These are phyloP conservation scores for Allium fistulosum DNA, from an alignment of 106 monocot species.

Conservation along the genomic window DNA sequence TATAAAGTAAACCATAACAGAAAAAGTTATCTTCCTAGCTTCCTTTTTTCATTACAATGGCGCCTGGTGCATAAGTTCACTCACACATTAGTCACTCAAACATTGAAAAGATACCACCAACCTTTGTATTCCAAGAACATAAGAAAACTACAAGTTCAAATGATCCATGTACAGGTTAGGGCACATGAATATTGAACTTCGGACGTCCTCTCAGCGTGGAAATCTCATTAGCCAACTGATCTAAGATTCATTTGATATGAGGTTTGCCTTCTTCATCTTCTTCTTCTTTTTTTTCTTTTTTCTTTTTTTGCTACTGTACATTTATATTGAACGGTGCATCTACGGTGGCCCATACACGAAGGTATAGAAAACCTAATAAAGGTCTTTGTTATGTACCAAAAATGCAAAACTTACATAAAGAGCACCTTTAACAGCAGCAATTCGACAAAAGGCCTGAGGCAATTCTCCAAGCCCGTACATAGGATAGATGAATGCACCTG, in stretches of 20 bases:
- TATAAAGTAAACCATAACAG: background rate
- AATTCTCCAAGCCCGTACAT: constrained; percentile 97
- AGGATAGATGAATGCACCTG: constrained; percentile 96
- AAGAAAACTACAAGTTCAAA: too few relatives aligned
- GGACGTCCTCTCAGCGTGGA: too few relatives aligned
- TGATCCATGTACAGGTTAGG: too few relatives aligned
- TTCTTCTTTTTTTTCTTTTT: too few relatives aligned
- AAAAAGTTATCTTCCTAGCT: background rate
- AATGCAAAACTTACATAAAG: constrained; percentile 65
- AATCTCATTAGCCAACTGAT: too few relatives aligned
- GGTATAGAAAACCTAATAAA: background rate
- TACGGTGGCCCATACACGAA: background rate
- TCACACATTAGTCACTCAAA: too few relatives aligned
- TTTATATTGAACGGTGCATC: background rate
- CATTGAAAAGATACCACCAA: too few relatives aligned
- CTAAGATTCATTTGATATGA: too few relatives aligned
- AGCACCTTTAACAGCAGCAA: constrained; percentile 99
- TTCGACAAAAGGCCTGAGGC: constrained; percentile 97
- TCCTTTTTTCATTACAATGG: background rate
- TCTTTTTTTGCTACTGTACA: background rate
- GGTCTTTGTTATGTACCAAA: background rate
- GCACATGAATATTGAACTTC: too few relatives aligned
- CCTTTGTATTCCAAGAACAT: too few relatives aligned
- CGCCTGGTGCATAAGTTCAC: too few relatives aligned
- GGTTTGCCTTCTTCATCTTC: too few relatives aligned